phyloP scores from a whole-genome alignment of 2,329 filamentous ascomycete species.

The Aureobasidium mangrovei region DNA sequence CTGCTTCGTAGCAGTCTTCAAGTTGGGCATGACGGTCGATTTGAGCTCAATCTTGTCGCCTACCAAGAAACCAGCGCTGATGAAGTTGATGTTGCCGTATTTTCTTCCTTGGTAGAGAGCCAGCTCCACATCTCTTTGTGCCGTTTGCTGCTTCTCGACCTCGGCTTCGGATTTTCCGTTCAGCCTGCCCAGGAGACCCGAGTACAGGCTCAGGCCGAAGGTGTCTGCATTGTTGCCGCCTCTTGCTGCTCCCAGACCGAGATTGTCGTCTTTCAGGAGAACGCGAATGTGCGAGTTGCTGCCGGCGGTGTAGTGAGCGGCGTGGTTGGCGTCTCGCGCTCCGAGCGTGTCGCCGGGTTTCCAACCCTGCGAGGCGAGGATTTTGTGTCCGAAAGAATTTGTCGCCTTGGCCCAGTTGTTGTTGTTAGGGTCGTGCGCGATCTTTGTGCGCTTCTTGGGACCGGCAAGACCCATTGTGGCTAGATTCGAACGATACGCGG shows the following conservation, averaged over 20 bases:
- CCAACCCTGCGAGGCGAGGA: constrained; percentile 86
- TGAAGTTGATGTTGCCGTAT: constrained; percentile 76
- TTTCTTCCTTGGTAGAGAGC: constrained; percentile 64
- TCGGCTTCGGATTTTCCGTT: constrained; percentile 78
- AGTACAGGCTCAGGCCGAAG: constrained; percentile 79
- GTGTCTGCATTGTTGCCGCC: constrained; percentile 60
- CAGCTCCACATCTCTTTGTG: constrained; percentile 60
- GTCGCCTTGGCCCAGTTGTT: constrained; percentile 83
- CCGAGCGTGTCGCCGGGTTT: constrained; percentile 76
- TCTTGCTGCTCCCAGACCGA: constrained; percentile 76
- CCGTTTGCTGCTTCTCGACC: constrained; percentile 60
- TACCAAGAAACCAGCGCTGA: constrained; percentile 68
- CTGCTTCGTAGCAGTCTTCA: constrained; percentile 32
- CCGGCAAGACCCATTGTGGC: constrained; percentile 58
- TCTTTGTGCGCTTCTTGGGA: constrained; percentile 54
- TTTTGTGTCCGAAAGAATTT: constrained; percentile 77
- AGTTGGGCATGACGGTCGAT: constrained; percentile 24
- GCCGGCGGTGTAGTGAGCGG: constrained; percentile 66
- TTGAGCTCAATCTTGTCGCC: constrained; percentile 45
- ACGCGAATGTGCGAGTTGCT: constrained; percentile 82
- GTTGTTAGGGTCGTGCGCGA: constrained; percentile 90
- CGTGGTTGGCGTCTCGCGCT: constrained; percentile 64
- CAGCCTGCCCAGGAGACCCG: constrained; percentile 74
- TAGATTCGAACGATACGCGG: neutral
- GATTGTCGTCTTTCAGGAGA: constrained; percentile 77